Base-by-base conservation (phyloP, 2,329 filamentous ascomycete genomes). In the Davidsoniella eucalypti region DNA sequence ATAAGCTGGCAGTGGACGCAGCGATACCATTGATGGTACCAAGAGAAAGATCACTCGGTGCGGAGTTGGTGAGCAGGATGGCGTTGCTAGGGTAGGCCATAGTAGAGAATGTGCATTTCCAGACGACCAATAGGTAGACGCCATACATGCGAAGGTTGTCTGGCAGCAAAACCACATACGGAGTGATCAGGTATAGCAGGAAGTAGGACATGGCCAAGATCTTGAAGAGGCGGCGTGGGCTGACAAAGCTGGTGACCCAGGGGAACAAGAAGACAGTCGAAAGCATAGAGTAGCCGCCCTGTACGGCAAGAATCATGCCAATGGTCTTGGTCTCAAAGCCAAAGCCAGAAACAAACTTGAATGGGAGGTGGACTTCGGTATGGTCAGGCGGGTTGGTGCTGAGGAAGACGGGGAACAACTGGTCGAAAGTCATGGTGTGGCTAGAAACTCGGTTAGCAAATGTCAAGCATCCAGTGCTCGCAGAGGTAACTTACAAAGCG, bases 401-500 rank as follows among this genome's bases (percentile, higher is more conserved):
- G 60, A 98, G 77, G 57, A 98, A 87, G 2, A 95, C 84, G 0
- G 92, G 90, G 58, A 96, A 80, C 45, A 96, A 75, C 60, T 94
- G 85, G 65, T 98, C 92, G 58, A 94, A 92, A 0, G 88, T 93
- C 66, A 98, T 95, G 10, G 90, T 95, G 67, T 96, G 90, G 68
- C 88, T 94, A 59, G 39, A 54, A 29, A 25, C 12, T 41, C 51
- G 14, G 44, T 61, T 55, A 61, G 57, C 14, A 18, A 44, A 26
- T 3, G 4, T 10, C 2, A 9, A 26, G 17, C 16, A 29, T 26
- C 2, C 14, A 44, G n/a, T 40, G 33, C n/a, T 7, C 6, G 37
- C 26, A 36, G 37, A 29, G 2, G n/a, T 6, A 17, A 81, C 87
- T 77, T 74, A 94, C 87, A 94, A 95, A 56, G 90, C 90, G 53